phyloP scores from a whole-genome alignment of 2,329 filamentous ascomycete species.

The Tolypocladium ophioglossoides region DNA sequence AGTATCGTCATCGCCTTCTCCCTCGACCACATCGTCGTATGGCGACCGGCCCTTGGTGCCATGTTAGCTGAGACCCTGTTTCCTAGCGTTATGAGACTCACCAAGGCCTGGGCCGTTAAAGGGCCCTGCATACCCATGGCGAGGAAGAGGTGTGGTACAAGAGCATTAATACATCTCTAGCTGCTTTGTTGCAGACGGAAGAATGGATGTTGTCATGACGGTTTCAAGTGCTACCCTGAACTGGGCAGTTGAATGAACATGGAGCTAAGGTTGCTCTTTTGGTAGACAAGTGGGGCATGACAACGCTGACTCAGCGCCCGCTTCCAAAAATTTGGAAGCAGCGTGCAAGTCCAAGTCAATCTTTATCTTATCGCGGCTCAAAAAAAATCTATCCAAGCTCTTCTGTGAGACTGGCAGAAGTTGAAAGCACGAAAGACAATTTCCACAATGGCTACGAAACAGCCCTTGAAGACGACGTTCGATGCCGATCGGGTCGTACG shows the following conservation, averaged over 20 bases:
- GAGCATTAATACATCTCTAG: neutral
- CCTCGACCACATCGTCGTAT: conserved; percentile 45
- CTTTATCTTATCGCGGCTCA: conserved; percentile 2
- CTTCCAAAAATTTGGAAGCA: too few species aligned
- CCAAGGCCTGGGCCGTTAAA: conserved; percentile 45
- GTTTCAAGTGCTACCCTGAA: neutral
- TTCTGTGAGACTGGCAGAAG: neutral
- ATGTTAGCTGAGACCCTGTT: neutral
- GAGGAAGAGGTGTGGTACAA: neutral
- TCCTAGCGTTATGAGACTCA: conserved; percentile 17
- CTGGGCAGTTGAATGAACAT: neutral
- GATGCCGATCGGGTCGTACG: conserved; percentile 73
- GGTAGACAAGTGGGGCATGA: neutral
- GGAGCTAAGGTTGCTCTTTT: neutral
- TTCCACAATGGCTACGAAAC: conserved; percentile 43
- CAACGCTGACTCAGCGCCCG: neutral
- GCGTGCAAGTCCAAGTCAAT: neutral
- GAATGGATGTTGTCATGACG: neutral
- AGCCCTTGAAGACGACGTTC: conserved; percentile 76
- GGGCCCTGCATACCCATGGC: conserved; percentile 45
- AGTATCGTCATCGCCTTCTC: conserved; percentile 32
- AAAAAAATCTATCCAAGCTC: conserved; percentile 2
- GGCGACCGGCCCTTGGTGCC: conserved; percentile 45
- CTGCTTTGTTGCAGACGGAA: neutral
- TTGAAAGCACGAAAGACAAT: neutral